Conservation (phyloP, 1,284 basidiomycete species). For the Ustilago curta region DNA sequence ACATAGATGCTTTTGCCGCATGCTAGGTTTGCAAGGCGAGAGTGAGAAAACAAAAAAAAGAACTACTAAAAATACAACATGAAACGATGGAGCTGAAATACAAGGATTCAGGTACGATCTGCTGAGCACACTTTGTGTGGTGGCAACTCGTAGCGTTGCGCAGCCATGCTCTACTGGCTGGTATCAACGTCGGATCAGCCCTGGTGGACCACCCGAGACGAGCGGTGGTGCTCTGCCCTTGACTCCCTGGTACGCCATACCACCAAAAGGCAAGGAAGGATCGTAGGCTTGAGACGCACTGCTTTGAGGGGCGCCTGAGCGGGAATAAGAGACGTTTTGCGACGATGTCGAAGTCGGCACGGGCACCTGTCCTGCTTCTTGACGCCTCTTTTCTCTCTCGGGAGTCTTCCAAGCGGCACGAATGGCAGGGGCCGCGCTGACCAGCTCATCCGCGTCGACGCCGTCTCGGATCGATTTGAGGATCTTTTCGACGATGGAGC, state of each 20-base stretch:
- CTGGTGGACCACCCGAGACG: slow-evolving; percentile 26
- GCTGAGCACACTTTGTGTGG: too few species aligned
- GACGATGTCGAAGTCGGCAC: slow-evolving; percentile 6
- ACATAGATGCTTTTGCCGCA: background rate
- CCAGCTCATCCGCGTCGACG: slow-evolving; percentile 59
- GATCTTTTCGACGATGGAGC: slow-evolving; percentile 62
- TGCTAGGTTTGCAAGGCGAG: background rate
- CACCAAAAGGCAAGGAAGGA: slow-evolving; percentile 30
- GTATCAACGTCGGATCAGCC: slow-evolving; percentile 32
- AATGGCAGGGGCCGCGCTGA: slow-evolving; percentile 52
- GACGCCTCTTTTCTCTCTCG: slow-evolving; percentile 40
- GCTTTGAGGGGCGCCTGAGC: background rate
- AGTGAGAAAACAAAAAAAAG: background rate
- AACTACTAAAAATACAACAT: slow-evolving; percentile 37
- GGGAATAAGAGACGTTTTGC: background rate
- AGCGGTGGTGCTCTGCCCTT: slow-evolving; percentile 48
- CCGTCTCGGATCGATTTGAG: slow-evolving; percentile 64
- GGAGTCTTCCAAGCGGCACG: slow-evolving; percentile 61
- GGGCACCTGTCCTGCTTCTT: slow-evolving; percentile 29
- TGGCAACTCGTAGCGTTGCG: too few species aligned
- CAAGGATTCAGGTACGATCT: background rate
- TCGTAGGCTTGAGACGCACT: slow-evolving; percentile 14
- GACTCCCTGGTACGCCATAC: slow-evolving; percentile 47
- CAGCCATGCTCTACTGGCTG: background rate
- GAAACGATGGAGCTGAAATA: slow-evolving; percentile 10